Evolutionary conservation across 192 early-diverging fungal species (phyloP), one percentile per base, ranked within the genome.

Genomic region (Paraglomus brasilianum): DNA sequence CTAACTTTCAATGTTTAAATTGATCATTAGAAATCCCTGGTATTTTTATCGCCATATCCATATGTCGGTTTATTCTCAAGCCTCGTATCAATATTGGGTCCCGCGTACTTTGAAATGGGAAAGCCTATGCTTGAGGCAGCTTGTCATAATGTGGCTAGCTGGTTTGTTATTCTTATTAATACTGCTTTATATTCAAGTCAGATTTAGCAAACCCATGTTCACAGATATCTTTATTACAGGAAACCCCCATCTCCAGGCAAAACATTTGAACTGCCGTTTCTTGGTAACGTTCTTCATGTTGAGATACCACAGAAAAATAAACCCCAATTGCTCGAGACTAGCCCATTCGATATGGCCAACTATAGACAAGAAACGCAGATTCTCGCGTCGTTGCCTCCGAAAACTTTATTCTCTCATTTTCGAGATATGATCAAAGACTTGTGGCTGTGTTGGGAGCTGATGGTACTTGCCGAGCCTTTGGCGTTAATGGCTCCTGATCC

Each of bases 371-470:
- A 85, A 75, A 81, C 82, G 53, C 90, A 93, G 63, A 89, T 92
- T 49, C 74, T 91, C 50, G 87, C 87, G 7, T 88, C 83, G 41
- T 77, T 88, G 30, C 85, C 87, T 21, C 87, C 72, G 56, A 89
- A 81, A 63, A 89, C 77, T 65, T 86, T 87, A 78, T 92, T 89
- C 56, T 86, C 81, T 67, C 90, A 82, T 82, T 97, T 92, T 75
- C 86, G 82, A 66, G 89, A 83, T 78, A 75, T 91, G 40, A 78
- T 95, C 19, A 90, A 89, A 30, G 86, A 92, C 70, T 71, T 95
- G 65, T 97, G 94, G 93, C 74, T 87, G 55, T 87, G 90, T 60
- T 98, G 95, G 95, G 96, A 98, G 80, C 80, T 97, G 66, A 91
- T 98, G 85, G 78, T 95, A 15, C 76, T 97, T 39, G 95, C 88